Conservation (phyloP, 192 early-diverging fungal species). For the Coemansia sp. region DNA sequence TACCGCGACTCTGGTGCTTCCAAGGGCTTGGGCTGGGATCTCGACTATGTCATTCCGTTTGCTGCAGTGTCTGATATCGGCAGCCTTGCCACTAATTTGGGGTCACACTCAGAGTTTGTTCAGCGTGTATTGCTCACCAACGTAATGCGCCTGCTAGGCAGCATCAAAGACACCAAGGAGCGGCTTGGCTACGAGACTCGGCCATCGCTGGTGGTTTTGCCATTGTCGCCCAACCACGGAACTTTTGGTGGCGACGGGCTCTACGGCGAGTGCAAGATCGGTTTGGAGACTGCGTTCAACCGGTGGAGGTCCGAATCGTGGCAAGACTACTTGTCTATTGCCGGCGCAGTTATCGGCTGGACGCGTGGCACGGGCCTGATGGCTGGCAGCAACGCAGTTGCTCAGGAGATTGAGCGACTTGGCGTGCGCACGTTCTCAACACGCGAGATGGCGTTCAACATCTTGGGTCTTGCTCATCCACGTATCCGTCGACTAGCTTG, state of each 20-base stretch:
- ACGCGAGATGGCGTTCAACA: constrained; percentile 93
- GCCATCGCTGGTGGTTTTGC: constrained; percentile 84
- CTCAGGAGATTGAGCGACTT: constrained; percentile 78
- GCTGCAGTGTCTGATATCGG: constrained; percentile 88
- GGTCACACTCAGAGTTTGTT: constrained; percentile 79
- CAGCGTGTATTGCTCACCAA: constrained; percentile 95
- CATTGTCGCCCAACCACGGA: constrained; percentile 93
- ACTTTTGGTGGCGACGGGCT: constrained; percentile 90
- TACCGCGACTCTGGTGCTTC: constrained; percentile 55
- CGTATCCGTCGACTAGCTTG: constrained; percentile 67
- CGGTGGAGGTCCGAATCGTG: constrained; percentile 88
- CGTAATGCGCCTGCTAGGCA: constrained; percentile 79
- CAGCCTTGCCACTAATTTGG: constrained; percentile 76
- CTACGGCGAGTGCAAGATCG: constrained; percentile 92
- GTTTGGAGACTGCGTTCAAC: constrained; percentile 86
- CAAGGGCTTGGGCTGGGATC: constrained; percentile 74
- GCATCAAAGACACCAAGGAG: constrained; percentile 84
- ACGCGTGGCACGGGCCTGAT: constrained; percentile 94
- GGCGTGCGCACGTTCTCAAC: constrained; percentile 89
- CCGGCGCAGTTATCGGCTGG: constrained; percentile 94
- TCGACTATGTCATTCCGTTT: constrained; percentile 92
- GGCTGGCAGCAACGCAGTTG: constrained; percentile 83
- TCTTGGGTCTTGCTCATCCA: constrained; percentile 82
- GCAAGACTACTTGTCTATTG: constrained; percentile 82
- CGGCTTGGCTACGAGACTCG: constrained; percentile 69